Evolutionary conservation across 2,329 filamentous ascomycete species (phyloP), one percentile per base, ranked within the genome.

Genomic region (Chaetomium sp.): DNA sequence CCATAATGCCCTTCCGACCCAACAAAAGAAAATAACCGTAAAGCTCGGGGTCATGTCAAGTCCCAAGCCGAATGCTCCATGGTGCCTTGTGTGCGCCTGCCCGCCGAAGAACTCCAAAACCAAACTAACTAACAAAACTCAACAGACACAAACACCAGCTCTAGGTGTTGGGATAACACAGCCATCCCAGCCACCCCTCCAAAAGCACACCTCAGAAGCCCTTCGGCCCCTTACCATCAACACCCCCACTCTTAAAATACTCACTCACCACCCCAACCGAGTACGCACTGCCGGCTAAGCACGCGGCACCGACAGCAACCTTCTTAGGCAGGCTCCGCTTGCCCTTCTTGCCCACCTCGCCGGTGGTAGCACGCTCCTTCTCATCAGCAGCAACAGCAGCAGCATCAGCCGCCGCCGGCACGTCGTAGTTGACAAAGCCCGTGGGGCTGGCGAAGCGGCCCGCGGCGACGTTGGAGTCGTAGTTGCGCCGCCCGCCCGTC

Each of bases 351-450:
- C 51, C 49, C 10, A 23, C 31, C 35, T 64, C 66, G 2, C 19
- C 60, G 42, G 31, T 27, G 5, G 1, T 42, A 23, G n/a, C 35
- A 27, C 45, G 16, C 25, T n/a, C 35, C 33, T 27, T 21, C 0
- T 25, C 25, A 9, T 4, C 21, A 10, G n/a, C 57, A 27, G 56
- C 7, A 31, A 25, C 12, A 29, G 56, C 13, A 19, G 45, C 19
- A 9, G 33, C 8, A 13, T 9, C 8, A 53, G 58, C 53, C 76
- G 74, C 54, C 21, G 68, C 72, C 45, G 74, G 78, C 51, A 75
- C 65, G 66, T 87, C 83, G 68, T 87, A 85, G 68, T 87, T 88
- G 51, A 89, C 83, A 70, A 87, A 90, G 0, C 86, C 87, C 1
- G 87, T 89, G 1, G 87, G 87, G 38, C 84, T 87, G 21, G 86